Base-by-base conservation (phyloP, 805 yeast species). In the Nakazawaea siamensis region DNA sequence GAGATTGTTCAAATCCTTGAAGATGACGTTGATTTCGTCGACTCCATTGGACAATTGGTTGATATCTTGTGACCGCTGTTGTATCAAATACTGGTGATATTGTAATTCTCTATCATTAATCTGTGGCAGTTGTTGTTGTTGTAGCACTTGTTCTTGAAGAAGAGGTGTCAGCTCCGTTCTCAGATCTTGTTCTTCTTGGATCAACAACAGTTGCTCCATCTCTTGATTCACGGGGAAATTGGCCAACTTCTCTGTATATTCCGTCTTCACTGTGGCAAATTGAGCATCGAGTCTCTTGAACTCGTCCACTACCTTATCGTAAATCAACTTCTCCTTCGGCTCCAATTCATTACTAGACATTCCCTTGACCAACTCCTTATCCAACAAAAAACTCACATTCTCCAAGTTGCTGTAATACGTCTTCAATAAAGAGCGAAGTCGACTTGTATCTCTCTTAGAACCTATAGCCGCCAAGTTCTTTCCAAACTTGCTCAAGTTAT, bases 21-120 rank as follows among this genome's bases (percentile, higher is more conserved):
- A 87, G 4, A 88, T 87, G 8, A 86, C 68, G 54, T 88, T 87
- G 27, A 88, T 84, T 44, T 88, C 96, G 35, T 68, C 71, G 9
- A 87, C 85, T 0, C 95, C 94, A 27, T 74, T 73, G 28, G 80
- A 77, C 7, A 87, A 79, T 41, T 73, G 76, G 20, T 66, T 63
- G 21, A 88, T 81, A 42, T 85, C 92, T 17, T 72, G 60, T 35
- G 81, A 78, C 37, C 96, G 62, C 48, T 85, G 90, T 38, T 76
- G 73, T 2, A 87, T 76, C 4, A 82, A 55, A 1, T 76, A 52
- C 1, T 72, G 47, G 46, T 83, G 90, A 42, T 76, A 75, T 43
- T 75, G 81, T 16, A 81, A 50, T 33, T 80, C 75, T 19, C 76
- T 62, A 40, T 68, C 68, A 10, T 52, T 46, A 1, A 66, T 49